Base-by-base conservation (phyloP, 768 basidiomycete species). In the Scleroderma citrinum region DNA sequence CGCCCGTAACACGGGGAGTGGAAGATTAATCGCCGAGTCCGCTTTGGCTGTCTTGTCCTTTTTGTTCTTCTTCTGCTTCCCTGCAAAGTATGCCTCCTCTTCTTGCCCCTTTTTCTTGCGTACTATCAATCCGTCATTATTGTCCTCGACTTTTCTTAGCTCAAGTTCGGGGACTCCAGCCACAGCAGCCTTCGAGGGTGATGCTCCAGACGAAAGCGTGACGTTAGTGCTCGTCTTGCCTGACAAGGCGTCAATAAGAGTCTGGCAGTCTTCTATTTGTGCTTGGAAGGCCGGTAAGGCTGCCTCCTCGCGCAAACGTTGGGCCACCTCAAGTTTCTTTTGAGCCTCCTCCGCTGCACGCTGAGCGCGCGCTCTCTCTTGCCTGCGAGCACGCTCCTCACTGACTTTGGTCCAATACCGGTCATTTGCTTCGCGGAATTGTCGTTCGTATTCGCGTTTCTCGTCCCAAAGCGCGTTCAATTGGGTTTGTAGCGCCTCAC, bases 231-330 rank as follows among this genome's bases (percentile, higher is more conserved):
- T 70, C 38, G 70, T 68, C 67, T 84, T 87, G 20, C 86, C 86
- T 16, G 78, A 82, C 69, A 96, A 82, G 62, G 75, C 82, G 66
- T 92, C 87, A 62, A 95, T 85, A 56, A 96, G 81, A 3, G 87
- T 95, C 62, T 90, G 86, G 71, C 93, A 97, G 65, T 98, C 96
- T 72, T 98, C 92, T 59, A 99, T 92, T 65, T 97, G 82, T 46
- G 82, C 76, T 60, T 91, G 89, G 76, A 80, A 98, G 0, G 96
- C 96, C 23, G 96, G 94, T 20, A 76, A 61, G 51, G 83, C 81
- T 20, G 96, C 96, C 64, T 98, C 93, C 51, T 99, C 96, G 45
- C 87, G 82, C 41, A 97, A 66, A 34, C 82, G 84, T 56, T 87
- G 79, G 10, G 81, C 85, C 51, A 85, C 75, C 63, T 92, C 92